Evolutionary conservation across 2,329 filamentous ascomycete species (phyloP), one percentile per base, ranked within the genome.

Genomic region (Xylaria sp.): DNA sequence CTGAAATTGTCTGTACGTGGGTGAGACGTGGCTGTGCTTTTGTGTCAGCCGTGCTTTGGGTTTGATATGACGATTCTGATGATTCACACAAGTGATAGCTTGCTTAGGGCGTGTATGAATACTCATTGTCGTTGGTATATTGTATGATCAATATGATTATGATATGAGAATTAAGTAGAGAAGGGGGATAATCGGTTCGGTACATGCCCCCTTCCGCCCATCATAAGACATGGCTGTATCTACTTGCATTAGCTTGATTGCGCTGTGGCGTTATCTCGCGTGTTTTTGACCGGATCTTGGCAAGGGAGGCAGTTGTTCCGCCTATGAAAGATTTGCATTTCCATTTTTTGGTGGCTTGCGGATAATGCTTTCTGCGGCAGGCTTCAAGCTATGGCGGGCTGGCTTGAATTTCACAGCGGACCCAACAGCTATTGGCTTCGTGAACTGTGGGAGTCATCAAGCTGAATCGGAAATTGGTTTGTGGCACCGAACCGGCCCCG

Each of bases 21-120:
- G 55, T 45, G 39, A 23, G 46, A 53, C 45, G 23, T 36, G 55
- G 55, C 62, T 52, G 36, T 60, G 62, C 55, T 34, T 34, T 30
- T 52, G 55, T 30, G 34, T 65, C 55, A 59, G 46, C 46, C 25
- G 46, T 23, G 52, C 50, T 28, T 57, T 36, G 15, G 60, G 10
- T 20, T 55, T 45, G 48, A 45, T 34, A 45, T 39, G n/a, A 53
- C n/a, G n/a, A n/a, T n/a, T n/a, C n/a, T 15, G 23, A 4, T 25
- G 48, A 32, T 46, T n/a, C 41, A 36, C 57, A 36, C 41, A 48
- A 30, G 23, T 23, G 23, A 34, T 36, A 32, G 25, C 15, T 30
- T 23, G 43, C 15, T 30, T 23, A 36, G 48, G 28, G n/a, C 32
- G n/a, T 32, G 48, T 20, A 7, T 53, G 7, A 34, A 32, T 9